These are phyloP conservation scores for Vanrija humicola DNA, from an alignment of 1,284 basidiomycete species.

Conservation along the genomic window DNA sequence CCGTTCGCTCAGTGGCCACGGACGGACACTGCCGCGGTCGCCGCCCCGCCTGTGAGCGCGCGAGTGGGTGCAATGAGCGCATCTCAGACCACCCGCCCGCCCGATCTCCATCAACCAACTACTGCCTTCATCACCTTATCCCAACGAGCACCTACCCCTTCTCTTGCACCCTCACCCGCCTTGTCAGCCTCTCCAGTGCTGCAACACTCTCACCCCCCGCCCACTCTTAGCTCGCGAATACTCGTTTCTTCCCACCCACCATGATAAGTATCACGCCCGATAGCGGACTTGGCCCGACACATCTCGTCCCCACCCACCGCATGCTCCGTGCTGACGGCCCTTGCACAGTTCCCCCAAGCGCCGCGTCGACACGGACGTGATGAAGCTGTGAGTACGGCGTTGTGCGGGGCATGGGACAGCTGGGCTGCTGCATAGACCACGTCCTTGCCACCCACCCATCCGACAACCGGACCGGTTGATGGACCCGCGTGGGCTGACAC, in stretches of 20 bases:
- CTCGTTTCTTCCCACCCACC: slow-evolving; percentile 10
- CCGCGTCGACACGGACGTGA: slow-evolving; percentile 97
- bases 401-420: too few relatives aligned
- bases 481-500: not conserved
- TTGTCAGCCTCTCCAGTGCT: too few relatives aligned
- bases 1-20: too few relatives aligned
- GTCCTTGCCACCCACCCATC: slow-evolving; percentile 11
- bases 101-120: too few relatives aligned
- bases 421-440: not conserved
- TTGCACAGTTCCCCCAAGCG: slow-evolving; percentile 70
- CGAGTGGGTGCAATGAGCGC: not conserved
- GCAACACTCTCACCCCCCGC: not conserved
- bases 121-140: not conserved
- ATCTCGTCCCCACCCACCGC: not conserved
- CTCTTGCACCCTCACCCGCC: too few relatives aligned
- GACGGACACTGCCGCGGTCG: too few relatives aligned
- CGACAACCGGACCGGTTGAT: not conserved
- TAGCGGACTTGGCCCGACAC: too few relatives aligned
- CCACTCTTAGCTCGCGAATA: slow-evolving; percentile 1
- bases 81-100: not conserved
- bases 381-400: slow-evolving; percentile 77
- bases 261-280: slow-evolving; percentile 31
- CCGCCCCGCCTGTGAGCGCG: not conserved
- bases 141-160: not conserved
- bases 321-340: slow-evolving; percentile 4